Conservation (phyloP, 257 asterid genomes). For the Rubia yunnanensis region DNA sequence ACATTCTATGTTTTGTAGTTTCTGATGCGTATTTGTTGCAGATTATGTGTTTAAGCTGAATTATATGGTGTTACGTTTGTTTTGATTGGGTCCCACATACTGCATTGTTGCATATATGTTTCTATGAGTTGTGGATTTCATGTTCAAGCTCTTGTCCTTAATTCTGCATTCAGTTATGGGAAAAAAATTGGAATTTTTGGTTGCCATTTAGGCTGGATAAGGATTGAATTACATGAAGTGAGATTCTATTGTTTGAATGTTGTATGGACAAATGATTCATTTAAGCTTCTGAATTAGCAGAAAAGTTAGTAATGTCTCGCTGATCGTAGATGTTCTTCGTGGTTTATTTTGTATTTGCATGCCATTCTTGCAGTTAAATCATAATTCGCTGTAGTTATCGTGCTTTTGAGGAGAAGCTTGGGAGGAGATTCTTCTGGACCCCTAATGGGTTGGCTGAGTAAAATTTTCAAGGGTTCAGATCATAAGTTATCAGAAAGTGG, state of each 20-base stretch:
- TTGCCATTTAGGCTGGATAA: background rate
- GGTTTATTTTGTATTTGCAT: background rate
- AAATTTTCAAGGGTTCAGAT: constrained; percentile 56
- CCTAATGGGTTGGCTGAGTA: constrained; percentile 80
- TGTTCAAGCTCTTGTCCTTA: background rate
- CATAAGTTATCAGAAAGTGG: constrained; percentile 58
- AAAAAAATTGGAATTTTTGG: background rate
- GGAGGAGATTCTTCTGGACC: background rate
- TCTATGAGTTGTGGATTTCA: background rate
- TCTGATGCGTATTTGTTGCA: background rate
- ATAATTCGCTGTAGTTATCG: constrained; percentile 23
- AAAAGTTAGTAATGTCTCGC: too few species aligned
- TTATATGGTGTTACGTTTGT: background rate
- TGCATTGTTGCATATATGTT: constrained; percentile 8
- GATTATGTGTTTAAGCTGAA: background rate
- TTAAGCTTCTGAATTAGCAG: too few species aligned
- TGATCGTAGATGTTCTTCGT: background rate
- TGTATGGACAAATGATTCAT: too few species aligned
- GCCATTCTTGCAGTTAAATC: constrained; percentile 24
- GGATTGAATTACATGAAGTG: background rate
- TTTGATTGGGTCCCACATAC: background rate
- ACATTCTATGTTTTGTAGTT: background rate
- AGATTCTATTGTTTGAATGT: background rate
- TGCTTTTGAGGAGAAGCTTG: constrained; percentile 11
- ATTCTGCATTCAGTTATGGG: background rate